Evolutionary conservation across 2,329 filamentous ascomycete genomes (phyloP).

Genomic region (Herpotrichia juniperi): DNA sequence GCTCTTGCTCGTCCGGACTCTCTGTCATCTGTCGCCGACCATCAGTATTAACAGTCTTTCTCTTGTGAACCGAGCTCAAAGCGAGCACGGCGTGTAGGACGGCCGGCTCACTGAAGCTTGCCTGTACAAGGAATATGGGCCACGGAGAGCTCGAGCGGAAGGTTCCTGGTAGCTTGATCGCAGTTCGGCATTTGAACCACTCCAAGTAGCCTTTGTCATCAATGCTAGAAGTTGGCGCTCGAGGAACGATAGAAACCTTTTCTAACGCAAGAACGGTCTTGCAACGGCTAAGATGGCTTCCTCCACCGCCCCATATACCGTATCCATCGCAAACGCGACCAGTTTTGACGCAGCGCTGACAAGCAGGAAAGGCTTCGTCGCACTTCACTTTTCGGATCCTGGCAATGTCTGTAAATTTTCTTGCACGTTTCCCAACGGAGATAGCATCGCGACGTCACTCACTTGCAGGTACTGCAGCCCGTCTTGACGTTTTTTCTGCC

Average conservation of each 20-base stretch:
- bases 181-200: constrained; percentile 51
- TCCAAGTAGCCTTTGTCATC: constrained; percentile 47
- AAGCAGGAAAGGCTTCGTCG: constrained; percentile 48
- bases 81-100: constrained; percentile 52
- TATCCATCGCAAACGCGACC: constrained; percentile 51
- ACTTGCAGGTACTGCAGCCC: constrained; percentile 34
- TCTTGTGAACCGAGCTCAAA: constrained; percentile 43
- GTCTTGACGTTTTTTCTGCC: constrained; percentile 4
- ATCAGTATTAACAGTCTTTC: constrained; percentile 11
- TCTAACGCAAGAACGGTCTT: neutral
- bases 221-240: neutral
- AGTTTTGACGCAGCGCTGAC: constrained; percentile 42
- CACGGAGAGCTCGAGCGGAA: constrained; percentile 45
- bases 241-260: neutral
- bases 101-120: constrained; percentile 46
- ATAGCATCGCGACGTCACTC: constrained; percentile 8
- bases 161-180: constrained; percentile 38
- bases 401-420: constrained; percentile 1
- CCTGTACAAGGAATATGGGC: constrained; percentile 48
- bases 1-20: constrained; percentile 25
- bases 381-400: constrained; percentile 38
- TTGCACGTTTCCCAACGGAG: neutral
- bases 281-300: constrained; percentile 24
- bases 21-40: constrained; percentile 2
- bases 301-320: constrained; percentile 50